These are phyloP conservation scores for Heterobasidion annosum DNA, from an alignment of 1,284 basidiomycete genomes.

Conservation along the genomic window DNA sequence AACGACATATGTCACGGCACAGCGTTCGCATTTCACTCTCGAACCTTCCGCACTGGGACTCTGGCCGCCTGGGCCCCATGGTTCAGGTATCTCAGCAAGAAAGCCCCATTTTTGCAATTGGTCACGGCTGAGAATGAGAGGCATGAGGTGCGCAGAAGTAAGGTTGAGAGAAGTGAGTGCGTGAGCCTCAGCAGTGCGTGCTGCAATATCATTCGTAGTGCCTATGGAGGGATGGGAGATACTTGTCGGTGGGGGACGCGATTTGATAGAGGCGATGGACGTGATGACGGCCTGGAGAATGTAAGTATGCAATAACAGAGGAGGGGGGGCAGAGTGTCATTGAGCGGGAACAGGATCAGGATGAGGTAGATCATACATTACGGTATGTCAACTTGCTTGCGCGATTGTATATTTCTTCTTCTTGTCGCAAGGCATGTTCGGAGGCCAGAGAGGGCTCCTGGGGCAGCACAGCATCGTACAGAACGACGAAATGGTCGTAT, in stretches of 20 bases:
- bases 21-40: constrained; percentile 70
- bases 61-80: constrained; percentile 42
- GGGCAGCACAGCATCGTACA: constrained; percentile 49
- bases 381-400: constrained; percentile 73
- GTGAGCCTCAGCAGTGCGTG: constrained; percentile 28
- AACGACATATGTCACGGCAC: constrained; percentile 41
- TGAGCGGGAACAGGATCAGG: not conserved
- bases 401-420: constrained; percentile 65
- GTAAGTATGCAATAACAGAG: constrained; percentile 6
- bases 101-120: constrained; percentile 66
- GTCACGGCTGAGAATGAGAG: constrained; percentile 48
- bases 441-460: constrained; percentile 49
- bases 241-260: constrained; percentile 54
- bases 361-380: constrained; percentile 39
- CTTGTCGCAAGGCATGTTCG: constrained; percentile 71
- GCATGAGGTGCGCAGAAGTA: constrained; percentile 42
- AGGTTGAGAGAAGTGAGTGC: constrained; percentile 49
- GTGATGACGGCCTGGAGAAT: constrained; percentile 58
- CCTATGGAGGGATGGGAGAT: constrained; percentile 71
- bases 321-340: not conserved
- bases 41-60: constrained; percentile 62
- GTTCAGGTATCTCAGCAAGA: constrained; percentile 53
- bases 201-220: constrained; percentile 60
- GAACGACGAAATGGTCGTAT: constrained; percentile 57
- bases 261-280: constrained; percentile 64